phyloP scores from a whole-genome alignment of 2,329 filamentous ascomycete species.

The Beauveria sp. region DNA sequence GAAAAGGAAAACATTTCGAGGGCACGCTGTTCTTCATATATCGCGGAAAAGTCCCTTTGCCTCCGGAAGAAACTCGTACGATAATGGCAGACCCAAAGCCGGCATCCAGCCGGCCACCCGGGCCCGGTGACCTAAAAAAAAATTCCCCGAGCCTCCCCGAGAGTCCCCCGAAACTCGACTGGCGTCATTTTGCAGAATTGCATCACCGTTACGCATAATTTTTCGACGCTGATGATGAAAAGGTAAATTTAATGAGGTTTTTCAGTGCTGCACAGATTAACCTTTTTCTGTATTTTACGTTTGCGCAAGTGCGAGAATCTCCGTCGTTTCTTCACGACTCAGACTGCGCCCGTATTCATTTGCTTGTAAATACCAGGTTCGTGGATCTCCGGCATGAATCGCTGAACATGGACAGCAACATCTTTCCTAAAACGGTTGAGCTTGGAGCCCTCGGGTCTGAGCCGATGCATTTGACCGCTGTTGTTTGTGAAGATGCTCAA shows the following conservation, averaged over 20 bases:
- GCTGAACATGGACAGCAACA: too few relatives aligned
- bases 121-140: neutral
- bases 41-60: neutral
- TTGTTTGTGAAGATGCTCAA: too few relatives aligned
- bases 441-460: too few relatives aligned
- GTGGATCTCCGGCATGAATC: too few relatives aligned
- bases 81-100: neutral
- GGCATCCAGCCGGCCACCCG: neutral
- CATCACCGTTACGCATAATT: neutral
- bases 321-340: neutral
- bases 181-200: neutral
- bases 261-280: neutral
- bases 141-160: slow-evolving; percentile 7
- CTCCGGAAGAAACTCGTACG: slow-evolving; percentile 11
- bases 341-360: too few relatives aligned
- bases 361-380: too few relatives aligned
- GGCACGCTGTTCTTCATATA: slow-evolving; percentile 1
- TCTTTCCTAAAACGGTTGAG: too few relatives aligned
- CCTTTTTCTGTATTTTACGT: neutral
- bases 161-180: neutral
- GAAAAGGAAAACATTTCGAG: too few relatives aligned
- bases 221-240: neutral
- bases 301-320: neutral
- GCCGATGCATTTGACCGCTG: too few relatives aligned
- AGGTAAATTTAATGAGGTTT: neutral